Percentiles rank a stretch among this genome's conserved stretches.
These are phyloP conservation scores for Diaporthe citri DNA, from an alignment of 2,329 filamentous ascomycete species.

Conservation along the genomic window DNA sequence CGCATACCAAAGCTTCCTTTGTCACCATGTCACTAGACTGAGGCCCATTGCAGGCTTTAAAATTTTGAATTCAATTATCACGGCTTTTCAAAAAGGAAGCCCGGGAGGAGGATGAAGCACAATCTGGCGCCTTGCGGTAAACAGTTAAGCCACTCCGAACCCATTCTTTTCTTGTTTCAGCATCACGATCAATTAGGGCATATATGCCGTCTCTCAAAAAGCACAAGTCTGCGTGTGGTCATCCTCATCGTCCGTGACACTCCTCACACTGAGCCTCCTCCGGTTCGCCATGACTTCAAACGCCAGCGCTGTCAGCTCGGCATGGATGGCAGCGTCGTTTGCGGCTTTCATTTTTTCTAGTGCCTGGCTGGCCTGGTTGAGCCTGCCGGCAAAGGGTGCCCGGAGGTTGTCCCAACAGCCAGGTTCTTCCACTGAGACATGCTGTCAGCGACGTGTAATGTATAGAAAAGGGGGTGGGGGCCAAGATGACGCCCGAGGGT, in stretches of 20 bases:
- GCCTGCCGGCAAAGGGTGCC: conserved; percentile 35
- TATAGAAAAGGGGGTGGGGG: neutral
- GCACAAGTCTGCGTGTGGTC: neutral
- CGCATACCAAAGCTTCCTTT: neutral
- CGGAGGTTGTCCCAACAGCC: conserved; percentile 34
- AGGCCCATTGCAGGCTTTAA: neutral
- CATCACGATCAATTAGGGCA: neutral
- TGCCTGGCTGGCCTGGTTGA: conserved; percentile 30
- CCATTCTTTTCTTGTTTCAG: neutral
- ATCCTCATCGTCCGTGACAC: conserved; percentile 31
- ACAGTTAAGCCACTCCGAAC: neutral
- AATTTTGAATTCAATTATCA: neutral
- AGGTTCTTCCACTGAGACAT: conserved; percentile 22
- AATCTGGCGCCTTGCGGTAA: conserved; percentile 21
- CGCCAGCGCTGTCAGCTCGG: conserved; percentile 35
- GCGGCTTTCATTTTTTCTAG: conserved; percentile 28
- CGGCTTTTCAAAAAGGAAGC: neutral
- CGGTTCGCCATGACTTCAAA: conserved; percentile 37
- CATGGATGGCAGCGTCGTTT: conserved; percentile 33
- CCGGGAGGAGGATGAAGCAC: neutral
- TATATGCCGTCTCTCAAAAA: neutral
- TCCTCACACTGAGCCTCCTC: conserved; percentile 28
- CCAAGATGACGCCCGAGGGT: too few species aligned
- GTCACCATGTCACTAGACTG: too few species aligned
- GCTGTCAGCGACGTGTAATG: neutral